These are phyloP conservation scores for Trypanosoma theileri DNA, from an alignment of 208 protist genomes.

Conservation along the genomic window DNA sequence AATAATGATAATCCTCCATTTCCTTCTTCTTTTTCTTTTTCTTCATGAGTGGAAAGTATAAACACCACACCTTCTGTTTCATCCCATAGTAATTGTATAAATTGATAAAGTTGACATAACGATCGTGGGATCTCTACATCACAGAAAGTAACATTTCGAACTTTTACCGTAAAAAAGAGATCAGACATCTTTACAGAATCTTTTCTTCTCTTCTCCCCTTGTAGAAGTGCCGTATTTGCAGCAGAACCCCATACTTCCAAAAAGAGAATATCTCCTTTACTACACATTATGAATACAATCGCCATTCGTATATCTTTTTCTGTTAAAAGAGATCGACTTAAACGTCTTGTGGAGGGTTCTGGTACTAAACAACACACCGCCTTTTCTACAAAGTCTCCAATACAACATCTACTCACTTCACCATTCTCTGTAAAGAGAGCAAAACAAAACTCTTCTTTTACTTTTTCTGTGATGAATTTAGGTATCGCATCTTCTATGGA, in stretches of 20 bases:
- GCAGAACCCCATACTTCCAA: constrained; percentile 11
- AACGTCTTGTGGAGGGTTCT: not conserved
- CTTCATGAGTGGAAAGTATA: constrained; percentile 9
- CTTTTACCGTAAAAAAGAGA: constrained; percentile 6
- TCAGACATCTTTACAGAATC: not conserved
- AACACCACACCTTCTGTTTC: constrained; percentile 6
- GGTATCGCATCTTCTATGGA: too few species aligned
- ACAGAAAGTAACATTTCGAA: constrained; percentile 2
- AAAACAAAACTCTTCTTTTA: constrained; percentile 24
- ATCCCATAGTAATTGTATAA: constrained; percentile 16
- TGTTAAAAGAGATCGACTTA: not conserved
- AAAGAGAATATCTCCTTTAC: constrained; percentile 18
- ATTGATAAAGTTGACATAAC: constrained; percentile 8
- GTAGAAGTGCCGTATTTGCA: not conserved
- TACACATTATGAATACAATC: constrained; percentile 15
- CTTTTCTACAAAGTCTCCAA: constrained; percentile 35
- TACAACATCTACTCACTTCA: constrained; percentile 24
- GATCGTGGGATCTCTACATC: not conserved
- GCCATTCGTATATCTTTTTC: constrained; percentile 10
- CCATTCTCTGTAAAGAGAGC: constrained; percentile 24
- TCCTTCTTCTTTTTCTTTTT: not conserved
- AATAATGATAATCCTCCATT: not conserved
- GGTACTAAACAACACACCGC: constrained; percentile 11
- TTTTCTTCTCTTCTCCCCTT: not conserved
- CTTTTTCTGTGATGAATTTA: not conserved